Evolutionary conservation across 352 stramenopile genomes (phyloP).

Genomic region (Phytopythium ostracodes): DNA sequence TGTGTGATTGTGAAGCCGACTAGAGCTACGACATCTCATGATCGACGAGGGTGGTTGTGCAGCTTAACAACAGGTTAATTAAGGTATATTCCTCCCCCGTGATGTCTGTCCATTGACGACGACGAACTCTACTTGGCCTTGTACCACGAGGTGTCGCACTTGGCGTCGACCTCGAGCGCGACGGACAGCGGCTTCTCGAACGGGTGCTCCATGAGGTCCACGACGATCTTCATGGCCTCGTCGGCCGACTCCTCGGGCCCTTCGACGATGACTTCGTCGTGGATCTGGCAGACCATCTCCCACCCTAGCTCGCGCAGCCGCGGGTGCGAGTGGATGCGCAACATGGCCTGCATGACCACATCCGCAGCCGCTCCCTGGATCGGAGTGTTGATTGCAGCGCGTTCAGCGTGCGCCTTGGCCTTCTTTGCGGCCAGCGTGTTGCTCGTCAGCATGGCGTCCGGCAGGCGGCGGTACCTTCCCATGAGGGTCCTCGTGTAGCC

Average conservation of each 20-base stretch:
- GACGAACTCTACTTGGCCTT: conserved; percentile 93
- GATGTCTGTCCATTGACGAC: no score
- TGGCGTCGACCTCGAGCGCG: conserved; percentile 91
- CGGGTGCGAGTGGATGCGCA: conserved; percentile 93
- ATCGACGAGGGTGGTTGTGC: background rate
- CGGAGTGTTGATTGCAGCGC: conserved; percentile 99
- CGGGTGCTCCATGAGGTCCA: conserved; percentile 97
- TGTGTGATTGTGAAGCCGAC: no score
- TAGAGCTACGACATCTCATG: background rate
- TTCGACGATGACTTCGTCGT: conserved; percentile 99
- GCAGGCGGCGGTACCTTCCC: conserved; percentile 95
- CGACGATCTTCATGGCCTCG: conserved; percentile 83
- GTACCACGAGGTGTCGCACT: conserved; percentile 98
- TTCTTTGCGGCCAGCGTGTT: conserved; percentile 62
- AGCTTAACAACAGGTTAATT: background rate
- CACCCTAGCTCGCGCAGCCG: conserved; percentile 93
- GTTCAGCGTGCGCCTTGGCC: conserved; percentile 83
- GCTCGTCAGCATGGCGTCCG: conserved; percentile 85
- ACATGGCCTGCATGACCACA: conserved; percentile 99
- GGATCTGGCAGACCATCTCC: conserved; percentile 98
- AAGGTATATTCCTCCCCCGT: background rate
- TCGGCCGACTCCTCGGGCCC: conserved; percentile 95
- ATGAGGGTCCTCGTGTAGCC: conserved; percentile 95
- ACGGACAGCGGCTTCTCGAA: conserved; percentile 91
- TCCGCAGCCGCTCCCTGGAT: conserved; percentile 98